Base-by-base conservation (phyloP, 352 stramenopile genomes). In the Blastocystis sp. region DNA sequence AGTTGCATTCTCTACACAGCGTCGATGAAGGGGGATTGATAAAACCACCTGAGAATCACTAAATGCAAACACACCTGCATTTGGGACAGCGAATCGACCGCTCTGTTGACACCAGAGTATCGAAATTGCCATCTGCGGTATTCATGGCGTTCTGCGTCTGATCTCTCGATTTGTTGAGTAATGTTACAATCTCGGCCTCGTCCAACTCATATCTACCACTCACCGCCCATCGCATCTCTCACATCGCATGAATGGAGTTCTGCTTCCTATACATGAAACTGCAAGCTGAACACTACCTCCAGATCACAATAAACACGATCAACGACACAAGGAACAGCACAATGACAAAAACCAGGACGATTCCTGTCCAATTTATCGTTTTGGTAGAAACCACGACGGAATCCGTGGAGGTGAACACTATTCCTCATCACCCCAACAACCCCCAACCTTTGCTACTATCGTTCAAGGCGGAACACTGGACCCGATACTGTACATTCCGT, bases 1-100 rank as follows among this genome's bases (percentile, higher is more conserved):
- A 81, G 63, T 81, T 81, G 38, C 71, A 81, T 17, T 81, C 71
- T 24, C 71, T 24, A 21, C 71, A 81, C 6, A 81, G 11, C 3
- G 71, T 81, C 3, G 71, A 19, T 6, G 71, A 81, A 28, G 71
- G 10, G 38, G 71, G 42, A 66, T 81, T 81, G 45, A 40, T 64
- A n/a, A 81, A 81, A 34, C 71, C 71, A 40, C 74, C 48, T 63
- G 40, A n/a, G 2, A 11, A 68, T 24, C 24, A 82, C 2, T 38
- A 0, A 34, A 48, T 45, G 11, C 24, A 40, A n/a, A 21, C 3
- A 54, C 34, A 42, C 34, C 24, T 63, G 69, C 71, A 81, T 42
- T 81, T 81, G n/a, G 7, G 43, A 21, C 71, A 81, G 6, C 71
- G 71, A 64, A 81, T 54, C n/a, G 14, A 66, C 21, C 43, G 2